Evolutionary conservation across 2,329 filamentous ascomycete species (phyloP).

Genomic region (Colletotrichum chlorophyti): DNA sequence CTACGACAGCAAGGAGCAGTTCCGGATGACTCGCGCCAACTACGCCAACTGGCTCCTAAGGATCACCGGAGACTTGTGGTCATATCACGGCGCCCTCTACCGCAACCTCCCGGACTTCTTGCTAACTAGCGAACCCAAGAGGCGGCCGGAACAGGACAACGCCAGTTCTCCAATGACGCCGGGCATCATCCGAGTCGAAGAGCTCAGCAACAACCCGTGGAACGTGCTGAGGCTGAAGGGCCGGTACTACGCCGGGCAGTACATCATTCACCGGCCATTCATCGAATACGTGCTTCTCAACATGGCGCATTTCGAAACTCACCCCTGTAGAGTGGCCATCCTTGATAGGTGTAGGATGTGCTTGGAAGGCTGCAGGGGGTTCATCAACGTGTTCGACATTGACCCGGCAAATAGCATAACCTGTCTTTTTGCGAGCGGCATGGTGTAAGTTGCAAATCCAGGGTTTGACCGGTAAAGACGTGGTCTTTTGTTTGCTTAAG

Average conservation of each 20-base stretch:
- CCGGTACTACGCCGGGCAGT: conserved; percentile 37
- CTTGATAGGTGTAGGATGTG: conserved; percentile 33
- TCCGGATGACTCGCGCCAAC: conserved; percentile 29
- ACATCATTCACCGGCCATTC: conserved; percentile 39
- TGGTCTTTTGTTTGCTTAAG: too few species aligned
- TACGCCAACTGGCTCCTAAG: conserved; percentile 36
- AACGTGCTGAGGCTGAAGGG: conserved; percentile 37
- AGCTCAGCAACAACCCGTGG: conserved; percentile 38
- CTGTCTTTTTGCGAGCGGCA: conserved; percentile 36
- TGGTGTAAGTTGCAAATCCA: conserved; percentile 41
- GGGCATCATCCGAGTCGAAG: conserved; percentile 21
- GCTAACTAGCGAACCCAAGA: conserved; percentile 22
- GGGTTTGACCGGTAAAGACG: too few species aligned
- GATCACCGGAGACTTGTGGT: conserved; percentile 35
- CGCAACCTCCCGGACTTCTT: conserved; percentile 36
- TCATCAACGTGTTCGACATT: conserved; percentile 37
- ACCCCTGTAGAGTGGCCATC: conserved; percentile 33
- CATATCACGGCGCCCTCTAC: conserved; percentile 36
- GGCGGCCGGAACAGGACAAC: not conserved
- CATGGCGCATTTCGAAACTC: conserved; percentile 31
- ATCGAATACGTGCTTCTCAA: conserved; percentile 38
- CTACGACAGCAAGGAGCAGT: conserved; percentile 37
- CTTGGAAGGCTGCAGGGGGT: conserved; percentile 34
- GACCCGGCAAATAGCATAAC: conserved; percentile 35
- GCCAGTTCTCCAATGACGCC: conserved; percentile 9